Evolutionary conservation across 2,329 filamentous ascomycete species (phyloP).

Genomic region (Periconia sp.): DNA sequence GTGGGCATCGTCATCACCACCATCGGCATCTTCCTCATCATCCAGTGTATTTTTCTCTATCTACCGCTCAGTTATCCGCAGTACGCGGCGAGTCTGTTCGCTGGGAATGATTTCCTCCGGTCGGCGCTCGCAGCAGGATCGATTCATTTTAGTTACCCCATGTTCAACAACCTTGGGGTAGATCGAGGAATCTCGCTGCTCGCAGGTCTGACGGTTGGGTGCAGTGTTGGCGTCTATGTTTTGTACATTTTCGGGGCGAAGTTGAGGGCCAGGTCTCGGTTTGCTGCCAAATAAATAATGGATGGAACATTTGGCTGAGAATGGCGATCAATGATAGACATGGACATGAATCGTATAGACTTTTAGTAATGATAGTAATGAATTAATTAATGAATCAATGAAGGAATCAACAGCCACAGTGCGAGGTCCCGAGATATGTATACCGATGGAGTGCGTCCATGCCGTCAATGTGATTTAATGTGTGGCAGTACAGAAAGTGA

Average conservation of each 20-base stretch:
- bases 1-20: constrained; percentile 57
- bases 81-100: constrained; percentile 53
- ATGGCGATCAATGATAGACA: too few relatives aligned
- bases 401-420: too few relatives aligned
- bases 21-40: constrained; percentile 42
- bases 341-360: too few relatives aligned
- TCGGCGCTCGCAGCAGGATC: constrained; percentile 60
- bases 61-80: constrained; percentile 64
- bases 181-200: constrained; percentile 60
- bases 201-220: constrained; percentile 32
- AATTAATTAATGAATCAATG: too few relatives aligned
- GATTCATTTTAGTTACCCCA: constrained; percentile 61
- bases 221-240: constrained; percentile 59
- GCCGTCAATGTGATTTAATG: too few relatives aligned
- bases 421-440: too few relatives aligned
- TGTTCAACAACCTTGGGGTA: constrained; percentile 63
- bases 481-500: not conserved
- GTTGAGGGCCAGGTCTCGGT: constrained; percentile 34
- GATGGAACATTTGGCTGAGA: too few relatives aligned
- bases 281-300: constrained; percentile 30
- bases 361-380: too few relatives aligned
- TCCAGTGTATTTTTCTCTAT: constrained; percentile 62
- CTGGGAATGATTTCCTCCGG: constrained; percentile 64
- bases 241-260: constrained; percentile 53
- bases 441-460: too few relatives aligned